Evolutionary conservation across 495 filamentous ascomycete genomes (phyloP), one percentile per base, ranked within the genome.

Genomic region (Neurospora discreta): DNA sequence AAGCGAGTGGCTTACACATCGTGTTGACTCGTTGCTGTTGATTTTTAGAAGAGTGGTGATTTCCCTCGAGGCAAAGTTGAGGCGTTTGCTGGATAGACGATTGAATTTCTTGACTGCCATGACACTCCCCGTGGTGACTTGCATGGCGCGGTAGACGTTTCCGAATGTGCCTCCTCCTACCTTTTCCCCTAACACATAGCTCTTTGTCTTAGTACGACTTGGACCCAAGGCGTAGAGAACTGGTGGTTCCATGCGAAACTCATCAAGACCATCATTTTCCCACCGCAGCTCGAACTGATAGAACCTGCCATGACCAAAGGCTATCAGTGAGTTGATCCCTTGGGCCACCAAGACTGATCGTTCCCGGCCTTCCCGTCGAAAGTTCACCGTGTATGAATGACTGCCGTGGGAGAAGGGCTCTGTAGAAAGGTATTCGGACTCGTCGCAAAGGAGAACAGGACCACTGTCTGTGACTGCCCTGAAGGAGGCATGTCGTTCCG

Each of bases 31-130:
- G 16, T 75, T 40, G 52, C 71, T 75, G 65, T 72, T 79, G 72
- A 81, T 75, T 10, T 74, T 71, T 16, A 76, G 71, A 18, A 77
- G 71, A 42, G 78, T 76, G 46, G 73, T 70, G 3, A 81, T 72
- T 38, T 79, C 80, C 8, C 79, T 40, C 0, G 75, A 75, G 5
- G 79, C 78, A 70, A 81, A 79, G 36, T 77, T 71, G 16, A 77
- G 41, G 10, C 75, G 73, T 71, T 79, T 80, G 52, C 26, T 5
- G 52, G 78, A 68, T 20, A 81, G 60, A 36, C 73, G 78, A 72
- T 80, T 75, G 69, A 81, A 78, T n/a, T 73, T 75, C 70, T 81
- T 81, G 68, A 81, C 77, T 39, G 78, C 79, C 42, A 81, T 80
- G 42, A 75, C 39, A 20, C 65, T 40, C 8, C 78, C 79, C 1